These are phyloP conservation scores for Auricularia auricula-judae DNA, from an alignment of 768 basidiomycete species.

Conservation along the genomic window DNA sequence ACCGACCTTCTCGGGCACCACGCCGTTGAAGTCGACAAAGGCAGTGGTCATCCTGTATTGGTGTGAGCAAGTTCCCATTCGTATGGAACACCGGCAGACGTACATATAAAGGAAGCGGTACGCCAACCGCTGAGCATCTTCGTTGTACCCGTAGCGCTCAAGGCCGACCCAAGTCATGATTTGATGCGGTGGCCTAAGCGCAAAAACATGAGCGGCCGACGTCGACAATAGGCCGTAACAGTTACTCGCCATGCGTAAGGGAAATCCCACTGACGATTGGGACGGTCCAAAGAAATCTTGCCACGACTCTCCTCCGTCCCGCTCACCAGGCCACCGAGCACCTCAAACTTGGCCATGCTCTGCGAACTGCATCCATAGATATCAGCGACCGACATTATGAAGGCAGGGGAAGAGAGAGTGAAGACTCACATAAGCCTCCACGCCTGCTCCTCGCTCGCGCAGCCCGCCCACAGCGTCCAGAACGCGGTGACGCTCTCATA, in stretches of 20 bases:
- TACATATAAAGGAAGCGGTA: conserved; percentile 97
- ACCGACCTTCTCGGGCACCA: conserved; percentile 90
- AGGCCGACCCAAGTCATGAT: conserved; percentile 98
- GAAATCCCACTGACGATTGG: conserved; percentile 98
- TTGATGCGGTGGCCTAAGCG: conserved; percentile 80
- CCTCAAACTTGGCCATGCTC: conserved; percentile 92
- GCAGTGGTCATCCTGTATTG: conserved; percentile 65
- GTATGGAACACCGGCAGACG: not conserved
- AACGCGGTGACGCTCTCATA: conserved; percentile 97
- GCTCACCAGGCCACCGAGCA: conserved; percentile 86
- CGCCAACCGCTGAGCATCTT: conserved; percentile 85
- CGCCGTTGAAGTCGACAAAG: conserved; percentile 94
- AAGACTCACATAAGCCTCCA: conserved; percentile 79
- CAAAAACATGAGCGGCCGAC: not conserved
- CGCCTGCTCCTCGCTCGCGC: conserved; percentile 91
- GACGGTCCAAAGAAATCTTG: conserved; percentile 88
- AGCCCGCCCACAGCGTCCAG: conserved; percentile 97
- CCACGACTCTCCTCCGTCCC: conserved; percentile 96
- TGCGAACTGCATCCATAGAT: conserved; percentile 41
- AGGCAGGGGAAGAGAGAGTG: conserved; percentile 2
- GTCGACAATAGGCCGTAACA: conserved; percentile 3
- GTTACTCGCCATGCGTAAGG: conserved; percentile 48
- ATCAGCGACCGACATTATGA: conserved; percentile 3
- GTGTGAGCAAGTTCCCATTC: conserved; percentile 23
- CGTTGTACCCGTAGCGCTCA: conserved; percentile 89